Percentiles rank a stretch among this genome's conserved stretches.
Conservation (phyloP, 2,329 filamentous ascomycete species). For the Claviceps sp. region DNA sequence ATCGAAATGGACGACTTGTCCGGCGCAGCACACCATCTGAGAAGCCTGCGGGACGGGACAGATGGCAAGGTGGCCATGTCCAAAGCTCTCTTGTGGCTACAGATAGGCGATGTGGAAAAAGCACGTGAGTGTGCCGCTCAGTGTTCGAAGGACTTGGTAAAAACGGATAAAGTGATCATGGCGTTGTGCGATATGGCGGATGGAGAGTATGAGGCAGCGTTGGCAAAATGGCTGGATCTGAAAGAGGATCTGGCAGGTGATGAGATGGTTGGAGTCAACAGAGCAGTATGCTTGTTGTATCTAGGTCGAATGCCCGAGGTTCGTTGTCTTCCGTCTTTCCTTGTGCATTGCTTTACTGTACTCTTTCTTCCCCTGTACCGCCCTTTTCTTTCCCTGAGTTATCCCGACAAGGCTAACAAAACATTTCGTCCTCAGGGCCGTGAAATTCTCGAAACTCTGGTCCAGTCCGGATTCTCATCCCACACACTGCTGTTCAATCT, state of each 20-base stretch:
- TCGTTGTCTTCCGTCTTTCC: slow-evolving; percentile 9
- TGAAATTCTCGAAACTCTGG: slow-evolving; percentile 50
- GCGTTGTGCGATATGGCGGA: slow-evolving; percentile 71
- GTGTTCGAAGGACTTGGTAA: slow-evolving; percentile 16
- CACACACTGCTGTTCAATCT: slow-evolving; percentile 80
- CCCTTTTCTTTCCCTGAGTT: too few species aligned
- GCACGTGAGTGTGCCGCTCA: slow-evolving; percentile 42
- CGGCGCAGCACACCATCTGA: slow-evolving; percentile 63
- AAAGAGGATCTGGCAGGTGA: slow-evolving; percentile 29
- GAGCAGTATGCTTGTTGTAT: slow-evolving; percentile 75
- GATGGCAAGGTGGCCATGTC: slow-evolving; percentile 31
- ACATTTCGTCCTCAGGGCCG: slow-evolving; percentile 36
- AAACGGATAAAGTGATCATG: slow-evolving; percentile 36
- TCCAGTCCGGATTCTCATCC: slow-evolving; percentile 52
- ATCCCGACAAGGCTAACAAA: not conserved
- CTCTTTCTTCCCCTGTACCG: not conserved
- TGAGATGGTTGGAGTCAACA: slow-evolving; percentile 67
- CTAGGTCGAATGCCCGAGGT: slow-evolving; percentile 62
- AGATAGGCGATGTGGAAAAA: slow-evolving; percentile 61
- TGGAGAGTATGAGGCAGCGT: slow-evolving; percentile 53
- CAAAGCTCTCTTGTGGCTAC: slow-evolving; percentile 58
- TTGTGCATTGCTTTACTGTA: too few species aligned
- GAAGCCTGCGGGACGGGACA: slow-evolving; percentile 34
- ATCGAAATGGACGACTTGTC: slow-evolving; percentile 81
- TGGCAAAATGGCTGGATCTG: slow-evolving; percentile 45